phyloP scores from a whole-genome alignment of 2,329 filamentous ascomycete genomes.

The Fusarium metavorans region DNA sequence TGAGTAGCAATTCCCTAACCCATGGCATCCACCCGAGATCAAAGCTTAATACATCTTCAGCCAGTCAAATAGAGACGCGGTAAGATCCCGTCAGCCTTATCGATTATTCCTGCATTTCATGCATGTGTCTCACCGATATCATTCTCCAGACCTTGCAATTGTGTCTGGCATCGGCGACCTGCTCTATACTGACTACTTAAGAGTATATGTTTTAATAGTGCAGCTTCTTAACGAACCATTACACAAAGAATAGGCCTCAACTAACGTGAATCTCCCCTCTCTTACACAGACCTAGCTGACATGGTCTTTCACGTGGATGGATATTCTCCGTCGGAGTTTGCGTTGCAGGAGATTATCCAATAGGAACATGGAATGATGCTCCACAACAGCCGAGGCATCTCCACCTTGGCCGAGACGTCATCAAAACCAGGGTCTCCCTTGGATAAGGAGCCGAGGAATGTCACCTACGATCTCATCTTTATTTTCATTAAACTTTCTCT shows the following conservation, averaged over 20 bases:
- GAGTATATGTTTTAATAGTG: too few species aligned
- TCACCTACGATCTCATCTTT: not conserved
- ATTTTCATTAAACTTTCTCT: not conserved
- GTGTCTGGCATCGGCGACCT: not conserved
- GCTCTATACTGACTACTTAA: too few species aligned
- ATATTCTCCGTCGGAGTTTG: not conserved
- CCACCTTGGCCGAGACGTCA: not conserved
- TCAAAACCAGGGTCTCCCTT: not conserved
- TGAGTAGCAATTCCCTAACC: not conserved
- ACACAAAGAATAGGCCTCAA: too few species aligned
- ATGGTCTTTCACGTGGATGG: not conserved
- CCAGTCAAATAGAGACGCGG: not conserved
- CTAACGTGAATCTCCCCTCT: too few species aligned
- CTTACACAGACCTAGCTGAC: too few species aligned
- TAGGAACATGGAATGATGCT: not conserved
- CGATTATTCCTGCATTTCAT: not conserved
- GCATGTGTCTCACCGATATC: not conserved
- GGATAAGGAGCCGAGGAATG: not conserved
- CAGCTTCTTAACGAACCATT: too few species aligned
- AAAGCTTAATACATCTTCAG: not conserved
- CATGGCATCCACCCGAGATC: not conserved
- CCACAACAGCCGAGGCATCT: constrained; percentile 1
- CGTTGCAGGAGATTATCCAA: not conserved
- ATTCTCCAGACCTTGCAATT: not conserved
- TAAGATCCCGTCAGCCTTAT: not conserved